Evolutionary conservation across 805 yeast species (phyloP).

Genomic region (Hanseniaspora thailandica): DNA sequence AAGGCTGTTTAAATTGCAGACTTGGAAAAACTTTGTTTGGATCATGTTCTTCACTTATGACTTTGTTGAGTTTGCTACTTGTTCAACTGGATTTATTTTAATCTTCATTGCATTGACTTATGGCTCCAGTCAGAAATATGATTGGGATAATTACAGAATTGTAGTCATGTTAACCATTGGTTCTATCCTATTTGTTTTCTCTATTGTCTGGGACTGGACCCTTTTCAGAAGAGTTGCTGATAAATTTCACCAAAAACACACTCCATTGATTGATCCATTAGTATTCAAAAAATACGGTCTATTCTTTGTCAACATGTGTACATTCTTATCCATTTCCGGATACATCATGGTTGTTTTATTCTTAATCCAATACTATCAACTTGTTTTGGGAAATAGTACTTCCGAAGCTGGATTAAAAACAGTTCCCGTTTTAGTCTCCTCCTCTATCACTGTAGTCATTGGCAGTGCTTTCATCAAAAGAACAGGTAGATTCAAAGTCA

Average conservation of each 20-base stretch:
- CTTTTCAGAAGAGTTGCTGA: conserved; percentile 17
- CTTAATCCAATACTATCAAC: conserved; percentile 14
- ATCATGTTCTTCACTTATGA: conserved; percentile 20
- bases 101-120: conserved; percentile 22
- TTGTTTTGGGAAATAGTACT: conserved; percentile 13
- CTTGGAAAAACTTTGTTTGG: conserved; percentile 1
- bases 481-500: conserved; percentile 31
- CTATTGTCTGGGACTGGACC: conserved; percentile 37
- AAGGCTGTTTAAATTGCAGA: not conserved
- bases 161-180: conserved; percentile 37
- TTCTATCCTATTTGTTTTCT: conserved; percentile 31
- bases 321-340: not conserved
- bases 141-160: conserved; percentile 41
- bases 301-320: conserved; percentile 3
- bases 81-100: conserved; percentile 21
- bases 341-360: conserved; percentile 2
- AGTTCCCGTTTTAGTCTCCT: conserved; percentile 19
- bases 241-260: not conserved
- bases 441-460: conserved; percentile 15
- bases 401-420: conserved; percentile 20
- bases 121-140: conserved; percentile 50
- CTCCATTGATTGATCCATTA: conserved; percentile 11
- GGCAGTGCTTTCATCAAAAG: conserved; percentile 28
- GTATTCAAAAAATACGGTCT: conserved; percentile 10
- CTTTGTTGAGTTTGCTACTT: conserved; percentile 20